Base-by-base conservation (phyloP, 176 grass and related monocot species). In the Cenchrus purpureus region DNA sequence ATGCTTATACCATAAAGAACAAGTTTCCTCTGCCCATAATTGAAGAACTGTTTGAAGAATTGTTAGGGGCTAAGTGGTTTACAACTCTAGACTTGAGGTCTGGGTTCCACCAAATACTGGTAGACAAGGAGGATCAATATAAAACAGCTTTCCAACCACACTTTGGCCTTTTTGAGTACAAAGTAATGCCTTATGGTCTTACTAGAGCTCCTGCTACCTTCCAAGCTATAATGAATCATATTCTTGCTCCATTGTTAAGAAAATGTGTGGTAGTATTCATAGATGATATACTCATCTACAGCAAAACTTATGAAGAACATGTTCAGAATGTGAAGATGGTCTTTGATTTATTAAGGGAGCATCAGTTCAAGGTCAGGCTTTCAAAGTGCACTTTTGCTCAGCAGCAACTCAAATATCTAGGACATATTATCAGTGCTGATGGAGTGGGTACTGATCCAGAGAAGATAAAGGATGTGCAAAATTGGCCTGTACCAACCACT, bases 391-490 rank as follows among this genome's bases (percentile, higher is more conserved):
- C 57, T 22, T 60, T 60, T 60, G 57, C 19, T 0, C 8, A 22
- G 2, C 20, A 57, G 19, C 54, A 60, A 22, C 19, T 60, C 0
- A 2, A 8, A 7, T 60, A 60, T 22, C 1, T 60, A 1, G 57
- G 57, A 0, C 19, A 22, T 60, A 14, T 60, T 2, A 10, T 60
- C 0, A 60, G 57, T 22, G 8, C 19, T 19, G 0, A 57, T 7
- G 16, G 54, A 8, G 7, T 20, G 1, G 2, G 20, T 0, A 60
- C 57, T n/a, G 20, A 60, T 60, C 20, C 7, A 9, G 22, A 10
- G 7, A 22, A 60, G 5, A 8, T 22, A 7, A 0, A 0, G 0
- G 4, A 3, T 19, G 17, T 57, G 0, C 5, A 6, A 1, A 1
- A 19, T 17, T 57, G 54, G 4, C 54, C 54, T 19, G 1, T 1